Conservation (phyloP, 306 rosid species). For the Castanea sativa region DNA sequence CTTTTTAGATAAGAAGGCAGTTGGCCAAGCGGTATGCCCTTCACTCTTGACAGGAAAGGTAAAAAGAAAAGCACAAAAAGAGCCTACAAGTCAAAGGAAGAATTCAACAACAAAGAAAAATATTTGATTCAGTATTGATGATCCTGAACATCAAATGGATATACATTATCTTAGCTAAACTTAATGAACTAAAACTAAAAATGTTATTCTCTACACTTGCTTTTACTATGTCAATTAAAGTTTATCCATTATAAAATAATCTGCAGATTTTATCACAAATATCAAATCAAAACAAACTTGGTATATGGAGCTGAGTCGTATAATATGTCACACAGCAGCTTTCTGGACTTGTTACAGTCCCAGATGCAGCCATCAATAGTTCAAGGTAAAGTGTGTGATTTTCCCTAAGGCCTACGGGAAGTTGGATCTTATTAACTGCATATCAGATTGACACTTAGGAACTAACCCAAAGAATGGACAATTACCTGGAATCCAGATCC, state of each 20-base stretch:
- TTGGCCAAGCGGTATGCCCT: constrained; percentile 66
- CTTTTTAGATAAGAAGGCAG: constrained; percentile 78
- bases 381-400: background rate
- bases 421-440: background rate
- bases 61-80: constrained; percentile 71
- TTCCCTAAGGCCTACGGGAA: background rate
- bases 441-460: background rate
- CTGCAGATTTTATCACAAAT: background rate
- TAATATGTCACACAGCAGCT: background rate
- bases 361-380: background rate
- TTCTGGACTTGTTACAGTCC: background rate
- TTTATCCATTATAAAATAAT: background rate
- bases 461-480: background rate
- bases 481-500: constrained; percentile 92
- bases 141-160: constrained; percentile 15
- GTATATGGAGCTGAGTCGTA: background rate
- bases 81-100: constrained; percentile 47
- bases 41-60: constrained; percentile 70
- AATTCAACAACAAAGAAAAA: constrained; percentile 10
- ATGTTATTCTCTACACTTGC: background rate
- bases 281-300: background rate
- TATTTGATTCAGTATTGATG: constrained; percentile 1
- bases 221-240: background rate
- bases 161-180: constrained; percentile 6
- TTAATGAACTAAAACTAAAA: constrained; percentile 5